Evolutionary conservation across 192 early-diverging fungal species (phyloP), one percentile per base, ranked within the genome.

Genomic region (Umbelopsis isabellina): DNA sequence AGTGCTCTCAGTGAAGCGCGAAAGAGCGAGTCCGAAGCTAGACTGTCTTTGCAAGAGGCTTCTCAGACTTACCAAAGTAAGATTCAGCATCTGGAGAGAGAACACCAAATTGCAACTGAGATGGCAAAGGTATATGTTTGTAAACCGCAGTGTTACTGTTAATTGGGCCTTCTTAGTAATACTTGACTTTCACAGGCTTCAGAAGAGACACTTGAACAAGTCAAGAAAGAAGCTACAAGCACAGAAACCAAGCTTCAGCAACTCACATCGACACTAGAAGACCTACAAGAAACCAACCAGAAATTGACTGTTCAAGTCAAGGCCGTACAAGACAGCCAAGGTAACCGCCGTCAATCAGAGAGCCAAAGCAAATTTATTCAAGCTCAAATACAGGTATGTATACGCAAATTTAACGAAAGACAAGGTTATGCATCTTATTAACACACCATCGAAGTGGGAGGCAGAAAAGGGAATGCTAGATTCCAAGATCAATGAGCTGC

Each of bases 61-160:
- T 21, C 27, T 13, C 48, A 71, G 6, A 20, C 20, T 33, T 46
- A 20, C 33, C 47, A 71, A 30, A 25, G 21, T 13, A 71, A 58
- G 44, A 75, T 82, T 20, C 64, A 77, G 21, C 78, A 84, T 55
- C 69, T 82, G 8, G 80, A 82, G 69, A 53, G 69, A 4, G 83
- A 84, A 65, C 77, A 82, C 55, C 77, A 82, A 25, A 75, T 74
- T 5, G 78, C 83, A 1, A 25, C 68, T 7, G 77, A 77, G 11
- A 70, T 74, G 23, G 78, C 72, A 13, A 73, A 84, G 55, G 58
- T 61, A 61, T 15, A 4, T 25, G 18, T 3, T 41, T 41, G 16
- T 11, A 35, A 4, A 2, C 5, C 23, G 10, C 7, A 3, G 11
- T 23, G 4, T 12, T 25, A 2, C 23, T 25, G 0, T 2, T 53